These are phyloP conservation scores for Quercus wislizeni DNA, from an alignment of 306 rosid genomes.

Conservation along the genomic window DNA sequence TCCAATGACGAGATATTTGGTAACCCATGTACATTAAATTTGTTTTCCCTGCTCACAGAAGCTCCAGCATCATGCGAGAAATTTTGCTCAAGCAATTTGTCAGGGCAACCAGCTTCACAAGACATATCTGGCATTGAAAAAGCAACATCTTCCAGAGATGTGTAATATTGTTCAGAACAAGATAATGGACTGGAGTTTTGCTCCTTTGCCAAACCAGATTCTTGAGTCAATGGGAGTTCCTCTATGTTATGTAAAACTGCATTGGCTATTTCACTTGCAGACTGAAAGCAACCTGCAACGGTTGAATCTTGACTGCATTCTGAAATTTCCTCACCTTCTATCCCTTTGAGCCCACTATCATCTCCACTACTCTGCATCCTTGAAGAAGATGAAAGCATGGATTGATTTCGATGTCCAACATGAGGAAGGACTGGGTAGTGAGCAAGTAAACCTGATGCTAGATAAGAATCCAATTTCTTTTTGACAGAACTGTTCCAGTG, in stretches of 20 bases:
- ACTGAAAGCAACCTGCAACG: slow-evolving; percentile 39
- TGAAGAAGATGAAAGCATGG: slow-evolving; percentile 52
- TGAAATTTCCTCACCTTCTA: slow-evolving; percentile 74
- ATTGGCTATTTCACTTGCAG: slow-evolving; percentile 45
- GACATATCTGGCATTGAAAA: slow-evolving; percentile 55
- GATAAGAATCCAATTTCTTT: slow-evolving; percentile 95
- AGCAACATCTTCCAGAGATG: slow-evolving; percentile 58
- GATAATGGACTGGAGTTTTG: slow-evolving; percentile 56
- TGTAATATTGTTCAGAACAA: slow-evolving; percentile 65
- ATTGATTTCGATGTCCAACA: slow-evolving; percentile 53
- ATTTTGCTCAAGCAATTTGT: slow-evolving; percentile 52
- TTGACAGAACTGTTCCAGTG: slow-evolving; percentile 99
- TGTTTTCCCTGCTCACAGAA: slow-evolving; percentile 41
- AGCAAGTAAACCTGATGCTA: slow-evolving; percentile 82
- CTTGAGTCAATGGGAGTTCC: slow-evolving; percentile 51
- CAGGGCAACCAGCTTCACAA: slow-evolving; percentile 48
- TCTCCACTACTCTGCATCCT: slow-evolving; percentile 70
- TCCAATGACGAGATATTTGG: slow-evolving; percentile 55
- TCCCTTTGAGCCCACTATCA: slow-evolving; percentile 57
- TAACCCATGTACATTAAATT: slow-evolving; percentile 46
- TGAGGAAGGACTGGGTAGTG: slow-evolving; percentile 61
- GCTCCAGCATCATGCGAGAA: slow-evolving; percentile 50
- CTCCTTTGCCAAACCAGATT: slow-evolving; percentile 45
- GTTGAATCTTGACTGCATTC: slow-evolving; percentile 88
- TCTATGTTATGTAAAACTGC: slow-evolving; percentile 43